These are phyloP conservation scores for Arachis hypogaea DNA, from an alignment of 306 rosid genomes.

Conservation along the genomic window DNA sequence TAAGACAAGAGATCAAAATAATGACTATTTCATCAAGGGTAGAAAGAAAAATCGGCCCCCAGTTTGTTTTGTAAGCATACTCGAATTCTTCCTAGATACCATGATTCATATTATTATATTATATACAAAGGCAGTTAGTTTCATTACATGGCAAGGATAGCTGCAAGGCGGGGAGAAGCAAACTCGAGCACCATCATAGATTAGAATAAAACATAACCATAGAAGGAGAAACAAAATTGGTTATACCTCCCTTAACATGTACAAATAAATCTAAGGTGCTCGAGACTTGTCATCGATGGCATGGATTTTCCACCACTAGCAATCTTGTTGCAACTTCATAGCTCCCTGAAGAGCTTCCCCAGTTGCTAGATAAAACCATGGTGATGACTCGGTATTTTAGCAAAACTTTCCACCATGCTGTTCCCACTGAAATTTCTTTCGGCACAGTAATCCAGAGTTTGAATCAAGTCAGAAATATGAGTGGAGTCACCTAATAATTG, in stretches of 20 bases:
- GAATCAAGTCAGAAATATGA: background rate
- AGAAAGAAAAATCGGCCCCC: too few species aligned
- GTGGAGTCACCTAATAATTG: constrained; percentile 63
- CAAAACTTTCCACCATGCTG: constrained; percentile 24
- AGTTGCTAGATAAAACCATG: constrained; percentile 27
- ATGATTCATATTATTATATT: background rate
- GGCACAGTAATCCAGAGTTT: background rate
- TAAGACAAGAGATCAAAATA: too few species aligned
- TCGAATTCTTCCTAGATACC: background rate
- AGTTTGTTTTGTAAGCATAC: too few species aligned
- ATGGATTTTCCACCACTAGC: constrained; percentile 10
- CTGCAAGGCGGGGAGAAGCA: constrained; percentile 35
- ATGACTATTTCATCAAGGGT: too few species aligned
- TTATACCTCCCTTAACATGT: constrained; percentile 17
- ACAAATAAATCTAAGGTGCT: constrained; percentile 27
- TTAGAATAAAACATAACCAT: background rate
- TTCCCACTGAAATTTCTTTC: constrained; percentile 9
- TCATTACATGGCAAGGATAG: constrained; percentile 13
- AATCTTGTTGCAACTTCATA: constrained; percentile 2
- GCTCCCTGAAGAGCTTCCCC: constrained; percentile 29
- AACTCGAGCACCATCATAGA: background rate
- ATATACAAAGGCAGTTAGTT: constrained; percentile 11
- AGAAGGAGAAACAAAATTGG: constrained; percentile 1
- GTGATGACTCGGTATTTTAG: background rate
- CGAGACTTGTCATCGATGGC: background rate